Base-by-base conservation (phyloP, 2,329 filamentous ascomycete species). In the Microcera coccophila region DNA sequence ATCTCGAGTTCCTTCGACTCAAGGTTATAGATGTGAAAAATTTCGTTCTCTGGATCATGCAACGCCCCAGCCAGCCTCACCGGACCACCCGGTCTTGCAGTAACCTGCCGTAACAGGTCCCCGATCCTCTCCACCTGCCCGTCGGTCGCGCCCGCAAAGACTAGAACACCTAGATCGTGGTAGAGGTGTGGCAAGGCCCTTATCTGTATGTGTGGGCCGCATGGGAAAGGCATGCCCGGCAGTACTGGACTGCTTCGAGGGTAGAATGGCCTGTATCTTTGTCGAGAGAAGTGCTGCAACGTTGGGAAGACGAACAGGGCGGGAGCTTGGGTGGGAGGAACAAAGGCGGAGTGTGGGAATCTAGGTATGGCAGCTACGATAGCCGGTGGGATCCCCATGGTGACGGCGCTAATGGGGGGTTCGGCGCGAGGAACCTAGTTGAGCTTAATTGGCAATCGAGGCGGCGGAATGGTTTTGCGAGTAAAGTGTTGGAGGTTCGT, bases 111-210 rank as follows among this genome's bases (percentile, higher is more conserved):
- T 9, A 66, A 34, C 1, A 65, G 28, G 9, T 47, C 33, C 5
- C 49, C 57, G 4, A 66, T 58, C 5, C 38, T 18, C 10, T 16
- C 4, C 1, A 54, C 49, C 42, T 65, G 55, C 12, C 8, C 3
- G 2, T 44, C 38, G 7, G 44, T 44, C 5, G 57, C 52, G 1
- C 63, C 63, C 4, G 56, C 55, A 39, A 54, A 66, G 11, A 58
- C 54, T 15, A 66, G 31, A 3, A 63, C 55, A 3, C 64, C 64
- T 1, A 64, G 50, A 36, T 66, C 63, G 16, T 62, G 50, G 38
- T 64, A 65, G 3, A 64, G 14, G 21, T 52, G 49, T 16, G 41
- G 41, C 11, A 53, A 21, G 28, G 35, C 15, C 7, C 29, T 32
- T n/a, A n/a, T n/a, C n/a, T n/a, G n/a, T n/a, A n/a, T n/a, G n/a